Conservation (phyloP, 1,284 basidiomycete genomes). For the Afroboletus lepidellus region DNA sequence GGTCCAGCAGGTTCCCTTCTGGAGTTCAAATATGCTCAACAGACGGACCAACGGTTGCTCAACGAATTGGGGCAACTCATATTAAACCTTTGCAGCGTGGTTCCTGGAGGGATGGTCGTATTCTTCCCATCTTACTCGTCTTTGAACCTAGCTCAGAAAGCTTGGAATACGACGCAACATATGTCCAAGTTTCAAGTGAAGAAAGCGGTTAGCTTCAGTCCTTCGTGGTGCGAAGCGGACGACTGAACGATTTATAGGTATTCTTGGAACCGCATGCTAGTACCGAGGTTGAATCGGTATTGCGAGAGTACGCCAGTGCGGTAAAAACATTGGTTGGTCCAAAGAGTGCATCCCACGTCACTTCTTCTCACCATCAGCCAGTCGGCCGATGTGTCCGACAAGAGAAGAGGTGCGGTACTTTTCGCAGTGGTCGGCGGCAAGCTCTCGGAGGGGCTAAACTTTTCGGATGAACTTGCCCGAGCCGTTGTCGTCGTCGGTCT, state of each 20-base stretch:
- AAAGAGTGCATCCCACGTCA: neutral
- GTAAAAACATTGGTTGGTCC: conserved; percentile 42
- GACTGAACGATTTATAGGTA: conserved; percentile 46
- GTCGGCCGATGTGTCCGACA: conserved; percentile 25
- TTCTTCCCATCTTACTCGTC: conserved; percentile 95
- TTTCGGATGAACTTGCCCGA: conserved; percentile 85
- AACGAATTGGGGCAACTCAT: conserved; percentile 84
- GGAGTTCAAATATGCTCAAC: conserved; percentile 81
- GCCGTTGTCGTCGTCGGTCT: conserved; percentile 90
- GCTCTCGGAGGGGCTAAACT: conserved; percentile 96
- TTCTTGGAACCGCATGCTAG: conserved; percentile 88
- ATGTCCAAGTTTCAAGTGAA: conserved; percentile 64
- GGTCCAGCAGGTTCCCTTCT: conserved; percentile 79
- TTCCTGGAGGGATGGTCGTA: conserved; percentile 88
- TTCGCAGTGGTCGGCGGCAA: conserved; percentile 97
- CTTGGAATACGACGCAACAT: conserved; percentile 67
- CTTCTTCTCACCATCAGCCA: conserved; percentile 4
- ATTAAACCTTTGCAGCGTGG: conserved; percentile 72
- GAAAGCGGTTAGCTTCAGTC: conserved; percentile 56
- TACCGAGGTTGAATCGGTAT: conserved; percentile 71
- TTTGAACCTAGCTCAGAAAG: conserved; percentile 62
- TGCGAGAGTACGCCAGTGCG: conserved; percentile 75
- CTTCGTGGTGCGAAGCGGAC: neutral
- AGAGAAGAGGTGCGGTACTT: conserved; percentile 67
- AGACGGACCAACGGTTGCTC: conserved; percentile 70